phyloP scores from a whole-genome alignment of 495 filamentous ascomycete genomes.

The Annulohypoxylon stygium region DNA sequence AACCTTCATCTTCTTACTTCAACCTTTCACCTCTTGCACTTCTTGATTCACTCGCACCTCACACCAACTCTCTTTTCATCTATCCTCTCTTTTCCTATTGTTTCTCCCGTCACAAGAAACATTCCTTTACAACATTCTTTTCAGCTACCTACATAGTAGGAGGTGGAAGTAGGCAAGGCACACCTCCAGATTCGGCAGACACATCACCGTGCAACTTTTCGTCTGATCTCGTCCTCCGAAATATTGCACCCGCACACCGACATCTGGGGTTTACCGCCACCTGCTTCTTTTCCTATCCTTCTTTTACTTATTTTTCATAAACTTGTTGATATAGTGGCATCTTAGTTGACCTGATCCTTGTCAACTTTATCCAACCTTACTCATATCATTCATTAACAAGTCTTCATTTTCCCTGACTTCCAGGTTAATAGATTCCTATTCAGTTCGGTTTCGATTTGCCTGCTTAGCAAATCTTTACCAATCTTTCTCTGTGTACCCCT shows the following conservation, averaged over 20 bases:
- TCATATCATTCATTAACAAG: slow-evolving; percentile 8
- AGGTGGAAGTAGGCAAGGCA: slow-evolving; percentile 8
- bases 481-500: slow-evolving; percentile 9
- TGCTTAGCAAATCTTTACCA: background rate
- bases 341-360: slow-evolving; percentile 2
- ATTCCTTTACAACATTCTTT: slow-evolving; percentile 30
- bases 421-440: background rate
- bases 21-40: background rate
- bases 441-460: slow-evolving; percentile 1
- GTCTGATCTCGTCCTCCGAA: slow-evolving; percentile 33
- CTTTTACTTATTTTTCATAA: slow-evolving; percentile 15
- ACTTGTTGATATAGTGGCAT: background rate
- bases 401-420: background rate
- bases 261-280: slow-evolving; percentile 2
- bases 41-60: background rate
- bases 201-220: slow-evolving; percentile 34
- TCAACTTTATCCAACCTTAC: slow-evolving; percentile 10
- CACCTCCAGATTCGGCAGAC: slow-evolving; percentile 32
- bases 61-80: slow-evolving; percentile 5
- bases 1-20: background rate
- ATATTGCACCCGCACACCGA: background rate
- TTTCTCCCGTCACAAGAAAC: slow-evolving; percentile 9
- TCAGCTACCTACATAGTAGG: slow-evolving; percentile 1
- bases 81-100: background rate
- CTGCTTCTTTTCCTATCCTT: slow-evolving; percentile 18